These are phyloP conservation scores for Amphichorda felina DNA, from an alignment of 2,329 filamentous ascomycete species.

Conservation along the genomic window DNA sequence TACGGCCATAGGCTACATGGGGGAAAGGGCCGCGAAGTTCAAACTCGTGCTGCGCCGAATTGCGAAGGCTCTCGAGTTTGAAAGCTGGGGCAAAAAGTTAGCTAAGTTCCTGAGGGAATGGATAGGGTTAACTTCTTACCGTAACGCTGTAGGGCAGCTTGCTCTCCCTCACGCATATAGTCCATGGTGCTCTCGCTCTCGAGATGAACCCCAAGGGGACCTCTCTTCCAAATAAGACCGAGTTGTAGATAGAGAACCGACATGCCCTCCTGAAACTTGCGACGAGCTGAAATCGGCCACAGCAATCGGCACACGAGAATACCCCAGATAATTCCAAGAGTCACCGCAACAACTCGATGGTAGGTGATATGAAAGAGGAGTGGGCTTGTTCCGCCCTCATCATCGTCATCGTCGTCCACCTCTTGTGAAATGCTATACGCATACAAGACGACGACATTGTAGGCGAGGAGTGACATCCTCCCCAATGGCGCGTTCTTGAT, in stretches of 20 bases:
- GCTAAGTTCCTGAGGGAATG: not conserved
- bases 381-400: slow-evolving; percentile 75
- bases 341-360: slow-evolving; percentile 79
- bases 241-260: slow-evolving; percentile 89
- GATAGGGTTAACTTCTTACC: slow-evolving; percentile 14
- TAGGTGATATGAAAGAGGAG: slow-evolving; percentile 79
- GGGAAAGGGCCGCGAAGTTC: slow-evolving; percentile 83
- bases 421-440: slow-evolving; percentile 78
- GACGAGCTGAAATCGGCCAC: slow-evolving; percentile 85
- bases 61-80: slow-evolving; percentile 62
- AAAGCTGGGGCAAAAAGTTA: slow-evolving; percentile 27
- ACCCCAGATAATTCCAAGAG: slow-evolving; percentile 82
- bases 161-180: slow-evolving; percentile 84
- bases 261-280: slow-evolving; percentile 80
- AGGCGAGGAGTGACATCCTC: slow-evolving; percentile 87
- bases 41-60: slow-evolving; percentile 71
- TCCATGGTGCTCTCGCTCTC: slow-evolving; percentile 44
- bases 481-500: slow-evolving; percentile 82
- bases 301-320: slow-evolving; percentile 80
- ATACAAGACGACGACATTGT: slow-evolving; percentile 91
- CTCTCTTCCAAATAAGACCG: slow-evolving; percentile 91
- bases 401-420: slow-evolving; percentile 72
- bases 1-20: slow-evolving; percentile 55
- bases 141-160: slow-evolving; percentile 76
- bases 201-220: slow-evolving; percentile 66